phyloP scores from a whole-genome alignment of 805 yeast species.

The Candida pini region DNA sequence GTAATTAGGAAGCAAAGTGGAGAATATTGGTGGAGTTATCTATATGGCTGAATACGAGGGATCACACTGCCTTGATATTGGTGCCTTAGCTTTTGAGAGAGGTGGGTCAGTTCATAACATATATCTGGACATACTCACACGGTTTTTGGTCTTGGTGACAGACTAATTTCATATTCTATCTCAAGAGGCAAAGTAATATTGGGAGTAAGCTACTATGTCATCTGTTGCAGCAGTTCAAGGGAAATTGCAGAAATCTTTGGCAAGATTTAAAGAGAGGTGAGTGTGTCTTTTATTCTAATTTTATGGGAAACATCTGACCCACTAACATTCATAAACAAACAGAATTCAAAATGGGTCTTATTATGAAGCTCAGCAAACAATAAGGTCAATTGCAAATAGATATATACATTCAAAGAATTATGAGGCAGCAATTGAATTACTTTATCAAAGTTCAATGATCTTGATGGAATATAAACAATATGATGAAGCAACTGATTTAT shows the following conservation, averaged over 20 bases:
- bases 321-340: not conserved
- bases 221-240: constrained; percentile 16
- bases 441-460: constrained; percentile 65
- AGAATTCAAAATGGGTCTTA: constrained; percentile 70
- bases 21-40: constrained; percentile 10
- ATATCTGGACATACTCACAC: too few species aligned
- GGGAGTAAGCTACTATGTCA: too few species aligned
- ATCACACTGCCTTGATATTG: too few species aligned
- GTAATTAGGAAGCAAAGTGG: constrained; percentile 14
- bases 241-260: constrained; percentile 54
- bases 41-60: constrained; percentile 13
- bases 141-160: too few species aligned
- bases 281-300: constrained; percentile 2
- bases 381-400: constrained; percentile 84
- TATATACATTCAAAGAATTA: constrained; percentile 65
- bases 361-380: constrained; percentile 95
- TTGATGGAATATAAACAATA: constrained; percentile 65
- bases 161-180: too few species aligned
- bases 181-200: too few species aligned
- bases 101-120: too few species aligned
- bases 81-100: too few species aligned
- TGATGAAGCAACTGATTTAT: constrained; percentile 78
- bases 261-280: constrained; percentile 50
- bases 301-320: not conserved
- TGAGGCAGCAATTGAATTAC: constrained; percentile 65